A percentile compares a stretch with the other conserved stretches of the same genome.
phyloP scores from a whole-genome alignment of 176 grass and related monocot genomes.

The bread wheat (Triticum aestivum) region IWGSC_CS_RefSeq_v2.1 NC_057801.1:667240180-667240679 shows the following conservation, averaged over 20 bases:
- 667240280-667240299: conserved; percentile 11
- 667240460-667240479: conserved; percentile 44
- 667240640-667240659: background rate
- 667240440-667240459: conserved; percentile 38
- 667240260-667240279: conserved; percentile 39
- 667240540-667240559: conserved; percentile 3
- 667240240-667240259: conserved; percentile 48
- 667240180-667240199: conserved; percentile 30
- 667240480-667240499: background rate
- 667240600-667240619: conserved; percentile 31
- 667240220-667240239: conserved; percentile 9
- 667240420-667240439: conserved; percentile 38
- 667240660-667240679: conserved; percentile 30
- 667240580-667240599: conserved; percentile 21
- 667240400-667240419: conserved; percentile 27
- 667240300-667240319: conserved; percentile 49
- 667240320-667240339: conserved; percentile 52
- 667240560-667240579: conserved; percentile 25
- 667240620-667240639: conserved; percentile 21
- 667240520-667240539: conserved; percentile 32
- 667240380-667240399: conserved; percentile 50
- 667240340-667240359: conserved; percentile 7
- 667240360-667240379: conserved; percentile 19
- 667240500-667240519: background rate
- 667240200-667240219: conserved; percentile 34